Evolutionary conservation across 2,329 filamentous ascomycete genomes (phyloP).

Genomic region (Geosmithia morbida): DNA sequence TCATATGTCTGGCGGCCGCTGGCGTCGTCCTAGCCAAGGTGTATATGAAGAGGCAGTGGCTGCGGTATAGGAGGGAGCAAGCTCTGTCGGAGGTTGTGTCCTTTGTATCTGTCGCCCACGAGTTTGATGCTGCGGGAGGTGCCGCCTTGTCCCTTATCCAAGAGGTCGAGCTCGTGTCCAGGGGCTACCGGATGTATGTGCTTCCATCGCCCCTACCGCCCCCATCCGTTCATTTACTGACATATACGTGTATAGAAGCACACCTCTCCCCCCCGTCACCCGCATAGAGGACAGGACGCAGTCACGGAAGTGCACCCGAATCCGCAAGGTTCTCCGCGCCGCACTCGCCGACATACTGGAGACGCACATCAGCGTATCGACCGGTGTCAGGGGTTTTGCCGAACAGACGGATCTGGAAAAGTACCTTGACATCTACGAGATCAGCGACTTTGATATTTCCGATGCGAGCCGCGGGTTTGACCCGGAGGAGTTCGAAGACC

Average conservation of each 20-base stretch:
- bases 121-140: conserved; percentile 63
- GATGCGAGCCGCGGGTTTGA: conserved; percentile 53
- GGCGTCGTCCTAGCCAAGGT: conserved; percentile 45
- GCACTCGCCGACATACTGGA: conserved; percentile 58
- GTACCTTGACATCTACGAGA: conserved; percentile 82
- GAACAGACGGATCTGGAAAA: conserved; percentile 75
- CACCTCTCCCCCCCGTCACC: conserved; percentile 81
- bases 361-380: conserved; percentile 56
- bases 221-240: conserved; percentile 6
- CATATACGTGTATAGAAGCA: conserved; percentile 49
- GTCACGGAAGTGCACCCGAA: conserved; percentile 60
- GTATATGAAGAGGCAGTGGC: conserved; percentile 66
- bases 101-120: conserved; percentile 62
- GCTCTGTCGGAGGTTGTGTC: conserved; percentile 53
- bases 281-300: conserved; percentile 76
- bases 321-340: conserved; percentile 62
- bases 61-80: conserved; percentile 63
- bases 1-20: conserved; percentile 37
- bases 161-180: conserved; percentile 88
- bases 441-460: conserved; percentile 57
- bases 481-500: conserved; percentile 60
- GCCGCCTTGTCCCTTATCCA: conserved; percentile 73
- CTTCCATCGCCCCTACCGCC: neutral
- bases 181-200: conserved; percentile 72
- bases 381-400: conserved; percentile 55